Evolutionary conservation across 1,284 basidiomycete genomes (phyloP).

Genomic region (Moesziomyces sp.): DNA sequence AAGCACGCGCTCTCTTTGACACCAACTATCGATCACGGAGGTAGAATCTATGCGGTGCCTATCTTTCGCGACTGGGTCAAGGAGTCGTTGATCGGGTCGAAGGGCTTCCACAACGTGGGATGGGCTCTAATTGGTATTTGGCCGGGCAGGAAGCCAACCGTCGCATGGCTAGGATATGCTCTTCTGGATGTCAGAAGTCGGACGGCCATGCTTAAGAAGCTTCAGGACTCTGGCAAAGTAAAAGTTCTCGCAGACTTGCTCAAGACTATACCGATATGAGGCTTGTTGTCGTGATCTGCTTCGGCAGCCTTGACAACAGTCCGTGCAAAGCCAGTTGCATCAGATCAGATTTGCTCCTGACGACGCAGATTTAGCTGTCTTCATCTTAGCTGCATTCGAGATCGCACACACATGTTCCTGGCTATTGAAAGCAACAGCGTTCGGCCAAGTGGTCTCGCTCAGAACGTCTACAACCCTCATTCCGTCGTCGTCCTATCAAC

Average conservation of each 20-base stretch:
- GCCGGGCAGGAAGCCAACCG: not conserved
- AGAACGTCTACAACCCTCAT: no score
- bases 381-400: no score
- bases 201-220: not conserved
- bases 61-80: constrained; percentile 8
- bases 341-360: no score
- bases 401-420: no score
- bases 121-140: constrained; percentile 11
- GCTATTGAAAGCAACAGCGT: no score
- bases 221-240: not conserved
- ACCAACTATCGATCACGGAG: not conserved
- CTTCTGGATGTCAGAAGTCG: not conserved
- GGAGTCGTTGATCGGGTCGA: not conserved
- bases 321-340: no score
- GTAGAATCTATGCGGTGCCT: constrained; percentile 9
- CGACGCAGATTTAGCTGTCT: no score
- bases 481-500: no score
- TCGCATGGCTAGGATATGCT: constrained; percentile 16
- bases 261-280: not conserved
- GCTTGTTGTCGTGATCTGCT: not conserved
- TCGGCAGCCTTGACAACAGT: no score
- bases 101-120: not conserved
- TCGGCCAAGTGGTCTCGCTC: no score
- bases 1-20: constrained; percentile 4
- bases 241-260: not conserved